phyloP scores from a whole-genome alignment of 176 grass and related monocot species.

The Avena insularis region DNA sequence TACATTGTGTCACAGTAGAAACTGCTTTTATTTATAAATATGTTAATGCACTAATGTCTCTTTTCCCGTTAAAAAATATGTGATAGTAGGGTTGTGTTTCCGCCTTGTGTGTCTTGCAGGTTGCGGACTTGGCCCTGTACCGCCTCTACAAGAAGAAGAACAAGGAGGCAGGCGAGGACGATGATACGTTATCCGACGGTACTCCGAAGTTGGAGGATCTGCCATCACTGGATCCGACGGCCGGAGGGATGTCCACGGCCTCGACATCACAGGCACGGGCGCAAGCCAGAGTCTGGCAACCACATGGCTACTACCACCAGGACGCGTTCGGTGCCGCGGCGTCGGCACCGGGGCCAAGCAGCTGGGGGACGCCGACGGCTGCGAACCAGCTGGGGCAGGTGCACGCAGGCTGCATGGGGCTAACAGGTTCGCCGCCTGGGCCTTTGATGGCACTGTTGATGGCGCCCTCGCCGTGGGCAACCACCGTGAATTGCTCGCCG shows the following conservation, averaged over 20 bases:
- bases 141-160: slow-evolving; percentile 28
- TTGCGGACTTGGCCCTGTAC: slow-evolving; percentile 32
- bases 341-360: background rate
- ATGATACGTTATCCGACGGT: too few relatives aligned
- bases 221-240: background rate
- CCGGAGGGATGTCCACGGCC: background rate
- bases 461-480: background rate
- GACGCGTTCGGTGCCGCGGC: background rate
- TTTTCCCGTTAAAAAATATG: background rate
- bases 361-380: background rate
- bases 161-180: background rate
- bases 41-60: background rate
- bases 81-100: background rate
- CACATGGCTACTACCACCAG: background rate
- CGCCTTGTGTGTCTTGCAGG: background rate
- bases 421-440: background rate
- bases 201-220: background rate
- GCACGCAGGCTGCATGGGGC: background rate
- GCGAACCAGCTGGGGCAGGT: background rate
- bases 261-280: background rate
- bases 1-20: background rate
- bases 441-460: too few relatives aligned
- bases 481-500: background rate
- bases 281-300: background rate
- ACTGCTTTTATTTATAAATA: background rate